These are phyloP conservation scores for Mrakia gelida DNA, from an alignment of 768 basidiomycete genomes.

Conservation along the genomic window DNA sequence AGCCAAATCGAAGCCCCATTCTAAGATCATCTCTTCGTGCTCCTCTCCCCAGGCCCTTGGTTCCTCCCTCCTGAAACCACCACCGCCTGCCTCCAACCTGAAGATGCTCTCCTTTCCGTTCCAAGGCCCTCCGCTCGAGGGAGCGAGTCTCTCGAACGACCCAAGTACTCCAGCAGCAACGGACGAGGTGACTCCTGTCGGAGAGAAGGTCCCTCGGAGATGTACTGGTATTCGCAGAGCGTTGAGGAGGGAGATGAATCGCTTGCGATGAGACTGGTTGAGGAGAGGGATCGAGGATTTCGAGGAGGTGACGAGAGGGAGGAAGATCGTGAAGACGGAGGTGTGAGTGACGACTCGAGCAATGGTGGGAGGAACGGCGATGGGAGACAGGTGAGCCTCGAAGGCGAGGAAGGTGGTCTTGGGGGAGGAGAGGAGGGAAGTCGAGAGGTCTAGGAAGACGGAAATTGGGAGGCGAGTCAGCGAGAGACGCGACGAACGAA, in stretches of 20 bases:
- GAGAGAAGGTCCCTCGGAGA: constrained; percentile 13
- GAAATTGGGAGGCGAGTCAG: too few species aligned
- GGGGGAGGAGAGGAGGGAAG: neutral
- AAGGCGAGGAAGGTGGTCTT: constrained; percentile 3
- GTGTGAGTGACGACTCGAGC: constrained; percentile 7
- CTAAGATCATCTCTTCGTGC: constrained; percentile 8
- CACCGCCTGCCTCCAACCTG: neutral
- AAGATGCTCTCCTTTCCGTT: neutral
- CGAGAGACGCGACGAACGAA: neutral
- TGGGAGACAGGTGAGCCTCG: neutral
- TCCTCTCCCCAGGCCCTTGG: neutral
- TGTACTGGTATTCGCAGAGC: neutral
- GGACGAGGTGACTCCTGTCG: neutral
- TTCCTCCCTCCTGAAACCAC: neutral
- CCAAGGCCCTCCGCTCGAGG: neutral
- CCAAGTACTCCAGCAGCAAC: neutral
- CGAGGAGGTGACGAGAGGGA: neutral
- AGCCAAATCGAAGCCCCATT: constrained; percentile 18
- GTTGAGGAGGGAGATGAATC: constrained; percentile 4
- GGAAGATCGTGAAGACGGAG: neutral
- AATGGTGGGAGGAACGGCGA: neutral
- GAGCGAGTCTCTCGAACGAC: neutral
- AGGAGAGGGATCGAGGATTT: neutral
- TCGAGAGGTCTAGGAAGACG: neutral
- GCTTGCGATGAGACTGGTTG: neutral